Evolutionary conservation across 2,329 filamentous ascomycete species (phyloP), one percentile per base, ranked within the genome.

Genomic region (Trichoderma endophyticum): DNA sequence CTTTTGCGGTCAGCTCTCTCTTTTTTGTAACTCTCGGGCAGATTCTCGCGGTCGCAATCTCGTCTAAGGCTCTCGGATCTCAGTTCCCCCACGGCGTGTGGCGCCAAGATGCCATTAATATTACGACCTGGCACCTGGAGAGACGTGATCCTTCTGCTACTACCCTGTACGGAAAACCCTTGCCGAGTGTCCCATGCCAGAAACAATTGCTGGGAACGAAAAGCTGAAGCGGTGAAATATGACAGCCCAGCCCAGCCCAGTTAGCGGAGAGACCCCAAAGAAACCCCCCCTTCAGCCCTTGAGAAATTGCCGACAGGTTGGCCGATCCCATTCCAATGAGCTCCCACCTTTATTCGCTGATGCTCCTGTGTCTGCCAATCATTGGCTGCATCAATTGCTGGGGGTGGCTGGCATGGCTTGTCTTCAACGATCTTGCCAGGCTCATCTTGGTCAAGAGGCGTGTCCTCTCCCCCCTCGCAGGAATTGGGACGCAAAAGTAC

Each of bases 101-200:
- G 67, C 67, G 67, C 67, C 30, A 62, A 62, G 59, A 57, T 70
- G 51, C 24, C 67, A 54, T 70, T 70, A 39, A n/a, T 62, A 61
- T 62, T 51, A 48, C 57, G 34, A 34, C 64, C 32, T 57, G 51
- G 30, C 43, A 51, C 43, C 43, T 51, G 30, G 32, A 26, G 24
- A 56, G 64, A 39, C 30, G 48, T 43, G 64, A 39, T 67, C 64
- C 51, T 67, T n/a, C 43, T 30, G 24, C 66, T 65, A 54, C 62
- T 54, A 54, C 36, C 24, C 32, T 60, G 65, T 26, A 51, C 24
- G 56, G 56, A 26, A 43, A 48, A 26, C 26, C 66, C 28, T 48
- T 69, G 39, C 57, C 57, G 39, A 51, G 39, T 30, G 62, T 36
- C 39, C 28, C 57, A 69, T 30, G 26, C 48, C 66, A 24, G 39